Percentiles rank a stretch among this genome's conserved stretches.
These are phyloP conservation scores for Penicillium sclerotiorum DNA, from an alignment of 2,329 filamentous ascomycete species.

Conservation along the genomic window DNA sequence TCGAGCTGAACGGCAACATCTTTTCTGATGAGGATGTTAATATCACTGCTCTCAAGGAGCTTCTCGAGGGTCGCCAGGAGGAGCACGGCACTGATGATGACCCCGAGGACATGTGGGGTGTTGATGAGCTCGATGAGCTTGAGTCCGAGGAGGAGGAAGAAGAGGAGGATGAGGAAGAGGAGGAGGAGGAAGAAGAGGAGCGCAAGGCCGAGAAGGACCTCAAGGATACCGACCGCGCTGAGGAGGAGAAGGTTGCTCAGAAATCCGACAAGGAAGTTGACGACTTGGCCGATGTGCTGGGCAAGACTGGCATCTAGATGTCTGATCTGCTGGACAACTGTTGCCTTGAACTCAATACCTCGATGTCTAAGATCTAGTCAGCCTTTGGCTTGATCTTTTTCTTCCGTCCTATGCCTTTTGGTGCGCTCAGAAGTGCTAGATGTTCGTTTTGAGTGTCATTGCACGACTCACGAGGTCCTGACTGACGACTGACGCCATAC, in stretches of 20 bases:
- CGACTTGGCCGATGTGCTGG: conserved; percentile 72
- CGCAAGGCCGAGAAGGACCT: conserved; percentile 66
- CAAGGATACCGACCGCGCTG: conserved; percentile 60
- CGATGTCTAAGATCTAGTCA: conserved; percentile 1
- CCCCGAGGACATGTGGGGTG: conserved; percentile 78
- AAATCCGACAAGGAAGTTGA: conserved; percentile 81
- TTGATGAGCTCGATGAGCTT: conserved; percentile 85
- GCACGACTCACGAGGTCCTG: conserved; percentile 16
- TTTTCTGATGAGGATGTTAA: conserved; percentile 82
- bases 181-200: conserved; percentile 65
- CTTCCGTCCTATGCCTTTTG: too few relatives aligned
- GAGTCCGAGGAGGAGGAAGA: conserved; percentile 71
- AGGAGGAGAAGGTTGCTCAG: conserved; percentile 67
- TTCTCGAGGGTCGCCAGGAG: conserved; percentile 78
- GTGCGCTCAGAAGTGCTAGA: too few relatives aligned
- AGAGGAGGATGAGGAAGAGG: conserved; percentile 68
- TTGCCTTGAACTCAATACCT: conserved; percentile 4
- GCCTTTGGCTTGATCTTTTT: too few relatives aligned
- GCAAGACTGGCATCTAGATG: conserved; percentile 61
- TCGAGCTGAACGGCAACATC: conserved; percentile 96
- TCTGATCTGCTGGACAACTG: conserved; percentile 1
- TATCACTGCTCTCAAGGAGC: conserved; percentile 67
- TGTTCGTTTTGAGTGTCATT: background rate
- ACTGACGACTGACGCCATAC: conserved; percentile 23
- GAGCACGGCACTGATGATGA: conserved; percentile 62